Evolutionary conservation across 2,329 filamentous ascomycete species (phyloP).

Genomic region (Parasarocladium wereldwijsianum): DNA sequence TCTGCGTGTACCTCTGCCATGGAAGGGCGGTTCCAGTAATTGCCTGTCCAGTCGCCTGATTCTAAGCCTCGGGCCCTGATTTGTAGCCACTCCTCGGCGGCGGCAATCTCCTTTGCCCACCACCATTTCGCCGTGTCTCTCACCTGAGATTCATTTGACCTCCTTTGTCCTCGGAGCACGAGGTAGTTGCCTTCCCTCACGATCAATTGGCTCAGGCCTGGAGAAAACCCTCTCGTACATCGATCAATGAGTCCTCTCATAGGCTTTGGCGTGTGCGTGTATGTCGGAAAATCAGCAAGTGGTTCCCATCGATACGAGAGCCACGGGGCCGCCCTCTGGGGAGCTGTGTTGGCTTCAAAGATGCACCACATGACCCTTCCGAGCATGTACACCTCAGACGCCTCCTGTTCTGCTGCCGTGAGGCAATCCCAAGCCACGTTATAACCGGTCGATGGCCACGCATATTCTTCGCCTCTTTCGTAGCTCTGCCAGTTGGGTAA

Average conservation of each 20-base stretch:
- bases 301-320: constrained; percentile 43
- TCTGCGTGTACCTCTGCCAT: constrained; percentile 26
- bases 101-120: constrained; percentile 32
- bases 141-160: constrained; percentile 20
- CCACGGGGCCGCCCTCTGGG: constrained; percentile 41
- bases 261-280: constrained; percentile 27
- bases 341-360: constrained; percentile 44
- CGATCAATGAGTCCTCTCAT: constrained; percentile 33
- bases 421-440: constrained; percentile 42
- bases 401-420: constrained; percentile 34
- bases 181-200: constrained; percentile 30
- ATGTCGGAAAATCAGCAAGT: constrained; percentile 39
- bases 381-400: constrained; percentile 48
- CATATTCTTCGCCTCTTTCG: constrained; percentile 28
- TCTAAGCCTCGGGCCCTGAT: constrained; percentile 22
- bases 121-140: constrained; percentile 26
- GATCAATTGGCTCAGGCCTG: constrained; percentile 28
- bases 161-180: constrained; percentile 24
- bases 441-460: constrained; percentile 33
- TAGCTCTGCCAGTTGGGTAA: constrained; percentile 29
- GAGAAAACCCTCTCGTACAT: constrained; percentile 34
- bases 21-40: constrained; percentile 32
- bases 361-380: constrained; percentile 47
- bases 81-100: constrained; percentile 30
- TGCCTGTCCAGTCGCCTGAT: constrained; percentile 31